Evolutionary conservation across 1,284 basidiomycete genomes (phyloP).

Genomic region (Heterobasidion occidentale): DNA sequence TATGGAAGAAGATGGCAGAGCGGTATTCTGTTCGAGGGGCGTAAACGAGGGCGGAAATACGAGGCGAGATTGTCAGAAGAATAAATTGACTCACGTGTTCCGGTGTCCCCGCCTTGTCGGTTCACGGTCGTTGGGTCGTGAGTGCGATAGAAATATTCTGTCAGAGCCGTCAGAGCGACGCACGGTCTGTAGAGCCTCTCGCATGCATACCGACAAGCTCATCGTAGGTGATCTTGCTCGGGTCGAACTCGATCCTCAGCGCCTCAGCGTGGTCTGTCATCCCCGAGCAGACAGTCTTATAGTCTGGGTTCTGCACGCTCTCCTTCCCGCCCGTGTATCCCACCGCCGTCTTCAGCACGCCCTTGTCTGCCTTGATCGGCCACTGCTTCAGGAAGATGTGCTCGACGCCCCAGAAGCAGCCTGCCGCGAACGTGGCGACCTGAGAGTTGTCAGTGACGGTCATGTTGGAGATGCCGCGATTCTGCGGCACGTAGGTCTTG

Average conservation of each 20-base stretch:
- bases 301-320: slow-evolving; percentile 50
- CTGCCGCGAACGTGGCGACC: slow-evolving; percentile 72
- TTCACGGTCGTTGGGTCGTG: slow-evolving; percentile 90
- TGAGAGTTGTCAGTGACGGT: slow-evolving; percentile 28
- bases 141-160: slow-evolving; percentile 91
- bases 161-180: background rate
- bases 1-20: slow-evolving; percentile 84
- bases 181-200: background rate
- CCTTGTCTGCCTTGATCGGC: slow-evolving; percentile 57
- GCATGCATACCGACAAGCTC: slow-evolving; percentile 63
- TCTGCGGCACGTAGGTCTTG: slow-evolving; percentile 7
- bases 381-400: slow-evolving; percentile 83
- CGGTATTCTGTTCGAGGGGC: slow-evolving; percentile 69
- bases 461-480: slow-evolving; percentile 8
- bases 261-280: slow-evolving; percentile 88
- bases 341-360: slow-evolving; percentile 63
- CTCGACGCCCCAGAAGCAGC: slow-evolving; percentile 75
- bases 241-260: slow-evolving; percentile 81
- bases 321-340: slow-evolving; percentile 78
- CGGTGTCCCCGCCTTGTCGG: slow-evolving; percentile 70
- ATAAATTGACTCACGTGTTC: slow-evolving; percentile 55
- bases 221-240: slow-evolving; percentile 66
- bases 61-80: background rate
- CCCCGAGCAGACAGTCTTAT: slow-evolving; percentile 77
- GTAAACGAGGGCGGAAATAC: slow-evolving; percentile 1